Conservation (phyloP, 441 rosid genomes). For the Gossypium gossypioides region DNA sequence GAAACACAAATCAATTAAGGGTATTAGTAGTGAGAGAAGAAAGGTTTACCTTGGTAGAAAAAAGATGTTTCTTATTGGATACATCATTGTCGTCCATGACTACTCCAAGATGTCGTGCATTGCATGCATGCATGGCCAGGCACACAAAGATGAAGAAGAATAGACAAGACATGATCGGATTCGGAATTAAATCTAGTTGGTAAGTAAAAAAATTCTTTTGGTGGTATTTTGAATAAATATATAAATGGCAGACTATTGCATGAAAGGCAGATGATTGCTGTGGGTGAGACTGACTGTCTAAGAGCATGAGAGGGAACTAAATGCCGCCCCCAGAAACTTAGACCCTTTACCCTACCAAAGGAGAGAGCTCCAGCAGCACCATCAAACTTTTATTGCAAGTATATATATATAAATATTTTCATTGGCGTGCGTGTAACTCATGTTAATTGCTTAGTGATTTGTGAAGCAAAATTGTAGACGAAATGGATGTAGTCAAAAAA, state of each 20-base stretch:
- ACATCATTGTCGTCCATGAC: constrained; percentile 15
- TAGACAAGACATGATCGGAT: constrained; percentile 20
- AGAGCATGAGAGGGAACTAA: background rate
- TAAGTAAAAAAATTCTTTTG: background rate
- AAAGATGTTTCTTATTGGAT: background rate
- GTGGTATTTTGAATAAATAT: background rate
- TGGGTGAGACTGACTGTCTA: background rate
- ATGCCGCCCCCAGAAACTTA: background rate
- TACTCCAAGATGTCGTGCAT: constrained; percentile 29
- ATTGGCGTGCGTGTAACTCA: background rate
- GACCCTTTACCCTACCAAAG: background rate
- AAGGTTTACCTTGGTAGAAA: constrained; percentile 11
- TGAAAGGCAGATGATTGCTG: background rate
- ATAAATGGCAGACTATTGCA: background rate
- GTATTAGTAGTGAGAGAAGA: background rate
- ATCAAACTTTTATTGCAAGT: background rate
- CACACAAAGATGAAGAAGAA: constrained; percentile 20
- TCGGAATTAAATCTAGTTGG: background rate
- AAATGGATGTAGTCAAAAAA: background rate
- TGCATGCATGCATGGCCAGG: constrained; percentile 29
- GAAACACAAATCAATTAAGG: background rate
- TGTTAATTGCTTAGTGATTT: background rate
- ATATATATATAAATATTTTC: background rate
- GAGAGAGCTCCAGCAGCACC: background rate
- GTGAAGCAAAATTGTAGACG: background rate